Evolutionary conservation across 345 rosid species (phyloP), one percentile per base, ranked within the genome.

Genomic region (Triadica sebifera): DNA sequence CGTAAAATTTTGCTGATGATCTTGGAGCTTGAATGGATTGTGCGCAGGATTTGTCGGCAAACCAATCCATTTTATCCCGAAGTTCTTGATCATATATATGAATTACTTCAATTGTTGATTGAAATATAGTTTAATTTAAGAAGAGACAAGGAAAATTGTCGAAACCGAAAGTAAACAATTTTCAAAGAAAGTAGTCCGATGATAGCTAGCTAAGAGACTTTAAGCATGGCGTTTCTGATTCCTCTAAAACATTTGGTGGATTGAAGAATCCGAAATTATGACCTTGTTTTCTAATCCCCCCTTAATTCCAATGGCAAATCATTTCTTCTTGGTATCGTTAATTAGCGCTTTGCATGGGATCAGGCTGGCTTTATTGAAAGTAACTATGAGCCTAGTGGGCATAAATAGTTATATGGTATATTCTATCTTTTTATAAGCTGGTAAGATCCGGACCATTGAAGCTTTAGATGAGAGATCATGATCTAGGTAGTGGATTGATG

Each of bases 401-500:
- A n/a, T 29, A 29, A 29, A 29, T 29, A 29, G 34, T 29, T 2
- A 29, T n/a, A n/a, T n/a, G n/a, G n/a, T n/a, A n/a, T 29, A 29
- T 29, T 29, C 34, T 29, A 29, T 29, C 34, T 29, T 29, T 1
- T 37, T 20, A 49, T 50, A 38, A 19, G 63, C 62, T 7, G 50
- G 72, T 53, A 19, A 34, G 62, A 56, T 19, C 3, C 72, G 59
- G 50, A 20, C 62, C n/a, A 53, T 7, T 5, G 50, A 69, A 29
- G 45, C 43, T 68, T 51, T 25, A 37, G 4, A 37, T 61, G 65
- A 16, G 61, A 53, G 6, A 53, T 6, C 37, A 47, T 12, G 6
- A 46, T 6, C 47, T 61, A 7, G 66, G 11, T 58, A 25, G 77
- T 67, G 77, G 72, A 55, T 74, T 67, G 46, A 74, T 67, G 77